These are phyloP conservation scores for Tuber borchii DNA, from an alignment of 495 filamentous ascomycete species.

Conservation along the genomic window DNA sequence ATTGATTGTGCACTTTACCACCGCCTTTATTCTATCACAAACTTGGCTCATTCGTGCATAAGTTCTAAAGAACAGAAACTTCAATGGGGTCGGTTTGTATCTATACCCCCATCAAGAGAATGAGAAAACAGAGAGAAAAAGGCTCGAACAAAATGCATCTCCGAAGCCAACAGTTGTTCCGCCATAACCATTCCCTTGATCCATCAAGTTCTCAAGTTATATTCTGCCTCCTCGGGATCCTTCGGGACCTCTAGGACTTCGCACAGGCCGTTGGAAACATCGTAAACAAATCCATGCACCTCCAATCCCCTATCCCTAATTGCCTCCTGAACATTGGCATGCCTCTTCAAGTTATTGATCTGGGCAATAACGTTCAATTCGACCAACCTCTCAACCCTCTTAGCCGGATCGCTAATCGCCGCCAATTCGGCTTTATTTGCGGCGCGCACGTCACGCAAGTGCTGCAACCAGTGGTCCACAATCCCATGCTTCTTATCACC, in stretches of 20 bases:
- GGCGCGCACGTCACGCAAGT: slow-evolving; percentile 56
- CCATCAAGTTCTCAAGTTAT: not conserved
- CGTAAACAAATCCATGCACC: slow-evolving; percentile 56
- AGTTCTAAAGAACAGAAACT: not conserved
- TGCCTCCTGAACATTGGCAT: slow-evolving; percentile 55
- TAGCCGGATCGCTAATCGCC: slow-evolving; percentile 46
- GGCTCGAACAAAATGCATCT: not conserved
- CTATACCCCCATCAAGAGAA: not conserved
- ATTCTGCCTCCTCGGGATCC: slow-evolving; percentile 29
- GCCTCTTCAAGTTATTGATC: slow-evolving; percentile 56
- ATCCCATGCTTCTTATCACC: slow-evolving; percentile 53
- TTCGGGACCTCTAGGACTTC: slow-evolving; percentile 23
- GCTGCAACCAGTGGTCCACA: slow-evolving; percentile 57
- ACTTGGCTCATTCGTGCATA: not conserved
- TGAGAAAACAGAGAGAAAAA: not conserved
- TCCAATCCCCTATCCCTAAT: slow-evolving; percentile 61
- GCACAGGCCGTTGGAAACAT: slow-evolving; percentile 29
- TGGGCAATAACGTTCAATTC: slow-evolving; percentile 58
- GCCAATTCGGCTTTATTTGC: slow-evolving; percentile 55
- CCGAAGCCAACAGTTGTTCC: not conserved
- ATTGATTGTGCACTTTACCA: not conserved
- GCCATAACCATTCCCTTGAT: not conserved
- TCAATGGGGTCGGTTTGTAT: not conserved
- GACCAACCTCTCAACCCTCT: slow-evolving; percentile 52
- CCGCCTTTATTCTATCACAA: not conserved